Evolutionary conservation across 2,329 filamentous ascomycete genomes (phyloP).

Genomic region (Trichoderma koningii): DNA sequence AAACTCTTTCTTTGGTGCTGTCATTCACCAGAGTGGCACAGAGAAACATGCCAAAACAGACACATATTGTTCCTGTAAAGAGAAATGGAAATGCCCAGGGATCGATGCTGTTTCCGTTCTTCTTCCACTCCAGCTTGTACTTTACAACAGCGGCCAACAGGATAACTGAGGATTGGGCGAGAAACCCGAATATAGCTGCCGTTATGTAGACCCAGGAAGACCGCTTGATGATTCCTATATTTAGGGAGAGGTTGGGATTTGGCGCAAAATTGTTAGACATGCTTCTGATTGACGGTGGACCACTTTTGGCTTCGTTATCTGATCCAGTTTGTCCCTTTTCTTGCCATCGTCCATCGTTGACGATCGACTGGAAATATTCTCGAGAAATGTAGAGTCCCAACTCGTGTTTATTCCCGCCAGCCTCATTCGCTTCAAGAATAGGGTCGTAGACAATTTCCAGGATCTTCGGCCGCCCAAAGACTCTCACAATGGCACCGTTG

Average conservation of each 20-base stretch:
- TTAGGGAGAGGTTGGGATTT: not conserved
- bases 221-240: not conserved
- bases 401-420: not conserved
- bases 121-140: not conserved
- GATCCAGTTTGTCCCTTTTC: too few relatives aligned
- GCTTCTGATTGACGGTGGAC: rapidly evolving
- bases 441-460: constrained; percentile 11
- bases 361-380: not conserved
- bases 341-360: too few relatives aligned
- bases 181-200: not conserved
- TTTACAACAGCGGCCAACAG: not conserved
- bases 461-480: not conserved
- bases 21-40: not conserved
- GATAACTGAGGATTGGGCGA: not conserved
- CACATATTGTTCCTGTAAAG: not conserved
- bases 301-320: not conserved
- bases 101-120: not conserved
- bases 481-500: not conserved
- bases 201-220: not conserved
- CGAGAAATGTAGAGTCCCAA: not conserved
- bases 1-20: not conserved
- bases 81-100: not conserved
- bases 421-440: not conserved
- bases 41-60: not conserved
- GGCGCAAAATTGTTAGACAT: not conserved